Evolutionary conservation across 2,329 filamentous ascomycete species (phyloP).

Genomic region (Alternaria sp.): DNA sequence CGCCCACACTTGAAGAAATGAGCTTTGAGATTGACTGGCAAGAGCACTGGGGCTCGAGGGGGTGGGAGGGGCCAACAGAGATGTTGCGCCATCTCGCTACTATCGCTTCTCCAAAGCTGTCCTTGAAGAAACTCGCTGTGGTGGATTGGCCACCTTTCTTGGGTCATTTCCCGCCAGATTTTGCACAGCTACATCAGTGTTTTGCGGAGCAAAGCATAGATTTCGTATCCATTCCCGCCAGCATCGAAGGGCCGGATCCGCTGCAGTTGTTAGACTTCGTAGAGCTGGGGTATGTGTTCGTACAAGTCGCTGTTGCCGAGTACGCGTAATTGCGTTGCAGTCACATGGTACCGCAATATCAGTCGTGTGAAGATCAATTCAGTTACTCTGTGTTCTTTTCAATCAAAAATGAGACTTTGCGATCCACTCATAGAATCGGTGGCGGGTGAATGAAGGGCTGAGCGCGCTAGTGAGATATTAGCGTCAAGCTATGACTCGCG

Average conservation of each 20-base stretch:
- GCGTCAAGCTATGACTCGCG: slow-evolving; percentile 9
- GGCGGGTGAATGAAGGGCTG: not conserved
- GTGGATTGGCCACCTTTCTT: slow-evolving; percentile 14
- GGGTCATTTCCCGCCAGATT: slow-evolving; percentile 10
- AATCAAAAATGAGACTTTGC: no score
- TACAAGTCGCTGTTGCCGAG: slow-evolving; percentile 5
- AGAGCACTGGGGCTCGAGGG: slow-evolving; percentile 14
- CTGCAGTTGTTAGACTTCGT: slow-evolving; percentile 10
- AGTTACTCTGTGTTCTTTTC: not conserved
- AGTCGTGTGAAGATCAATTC: not conserved
- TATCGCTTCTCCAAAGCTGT: slow-evolving; percentile 3
- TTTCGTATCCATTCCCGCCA: slow-evolving; percentile 11
- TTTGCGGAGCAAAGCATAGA: slow-evolving; percentile 6
- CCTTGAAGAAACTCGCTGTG: slow-evolving; percentile 7
- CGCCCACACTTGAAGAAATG: slow-evolving; percentile 10
- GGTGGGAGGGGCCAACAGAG: slow-evolving; percentile 15
- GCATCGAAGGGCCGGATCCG: slow-evolving; percentile 6
- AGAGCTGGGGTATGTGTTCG: slow-evolving; percentile 15
- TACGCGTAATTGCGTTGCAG: not conserved
- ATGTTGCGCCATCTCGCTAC: slow-evolving; percentile 8
- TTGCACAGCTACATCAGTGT: slow-evolving; percentile 6
- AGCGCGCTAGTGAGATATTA: slow-evolving; percentile 1
- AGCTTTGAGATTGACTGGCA: slow-evolving; percentile 16
- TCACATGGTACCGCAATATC: not conserved
- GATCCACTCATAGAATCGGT: not conserved